Evolutionary conservation across 345 rosid species (phyloP).

Genomic region (Durio zibethinus): DNA sequence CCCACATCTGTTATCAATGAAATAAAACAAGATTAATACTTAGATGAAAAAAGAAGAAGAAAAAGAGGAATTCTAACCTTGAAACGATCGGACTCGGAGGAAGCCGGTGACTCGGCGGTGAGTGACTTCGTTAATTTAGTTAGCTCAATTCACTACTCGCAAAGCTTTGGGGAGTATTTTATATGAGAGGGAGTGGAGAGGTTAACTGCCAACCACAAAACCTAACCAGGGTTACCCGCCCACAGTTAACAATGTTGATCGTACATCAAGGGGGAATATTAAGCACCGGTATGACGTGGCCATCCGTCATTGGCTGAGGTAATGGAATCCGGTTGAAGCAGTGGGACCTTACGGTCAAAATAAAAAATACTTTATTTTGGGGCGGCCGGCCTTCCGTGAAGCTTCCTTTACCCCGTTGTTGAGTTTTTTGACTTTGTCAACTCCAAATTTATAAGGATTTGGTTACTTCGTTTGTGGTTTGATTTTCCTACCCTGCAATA

Average conservation of each 20-base stretch:
- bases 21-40: background rate
- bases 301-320: background rate
- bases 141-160: background rate
- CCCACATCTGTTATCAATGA: background rate
- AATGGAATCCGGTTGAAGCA: background rate
- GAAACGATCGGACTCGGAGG: background rate
- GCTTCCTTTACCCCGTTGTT: background rate
- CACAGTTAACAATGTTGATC: background rate
- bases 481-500: too few species aligned
- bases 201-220: background rate
- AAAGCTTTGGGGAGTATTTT: background rate
- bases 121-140: too few species aligned
- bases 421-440: too few species aligned
- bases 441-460: too few species aligned
- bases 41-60: background rate
- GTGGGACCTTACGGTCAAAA: background rate
- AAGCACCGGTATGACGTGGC: background rate
- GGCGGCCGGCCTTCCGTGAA: background rate
- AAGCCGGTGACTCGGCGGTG: background rate
- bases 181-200: too few species aligned
- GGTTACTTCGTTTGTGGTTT: too few species aligned
- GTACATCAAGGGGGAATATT: too few species aligned
- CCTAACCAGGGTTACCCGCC: background rate
- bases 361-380: too few species aligned
- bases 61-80: background rate